phyloP scores from a whole-genome alignment of 495 filamentous ascomycete genomes.

The Penicillium salamii region DNA sequence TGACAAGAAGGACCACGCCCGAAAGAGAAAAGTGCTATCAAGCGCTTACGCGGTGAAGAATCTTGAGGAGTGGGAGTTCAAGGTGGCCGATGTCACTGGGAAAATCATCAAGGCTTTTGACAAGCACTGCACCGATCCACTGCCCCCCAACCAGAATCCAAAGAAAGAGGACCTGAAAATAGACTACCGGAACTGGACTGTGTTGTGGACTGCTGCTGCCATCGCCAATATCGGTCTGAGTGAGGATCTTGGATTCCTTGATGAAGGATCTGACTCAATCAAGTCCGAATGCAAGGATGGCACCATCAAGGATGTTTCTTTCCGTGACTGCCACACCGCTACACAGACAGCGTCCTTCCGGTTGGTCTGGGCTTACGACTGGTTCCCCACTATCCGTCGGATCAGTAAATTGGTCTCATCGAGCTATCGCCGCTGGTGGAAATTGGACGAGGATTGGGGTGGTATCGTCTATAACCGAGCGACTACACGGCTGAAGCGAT shows the following conservation, averaged over 20 bases:
- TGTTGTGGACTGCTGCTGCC: slow-evolving; percentile 34
- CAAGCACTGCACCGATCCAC: slow-evolving; percentile 4
- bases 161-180: slow-evolving; percentile 14
- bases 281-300: slow-evolving; percentile 31
- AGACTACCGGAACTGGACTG: slow-evolving; percentile 33
- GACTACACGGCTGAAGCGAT: slow-evolving; percentile 24
- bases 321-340: slow-evolving; percentile 36
- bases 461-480: slow-evolving; percentile 33
- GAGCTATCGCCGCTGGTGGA: slow-evolving; percentile 12
- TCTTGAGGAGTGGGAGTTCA: slow-evolving; percentile 48
- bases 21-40: slow-evolving; percentile 33
- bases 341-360: slow-evolving; percentile 27
- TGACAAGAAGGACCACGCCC: slow-evolving; percentile 35
- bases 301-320: slow-evolving; percentile 26
- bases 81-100: slow-evolving; percentile 24
- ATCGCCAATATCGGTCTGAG: slow-evolving; percentile 41
- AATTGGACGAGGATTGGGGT: slow-evolving; percentile 16
- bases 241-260: slow-evolving; percentile 33
- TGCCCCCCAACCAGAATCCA: not conserved
- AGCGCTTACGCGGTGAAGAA: slow-evolving; percentile 48
- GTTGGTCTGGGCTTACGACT: slow-evolving; percentile 44
- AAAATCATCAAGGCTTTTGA: slow-evolving; percentile 22
- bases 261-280: slow-evolving; percentile 36
- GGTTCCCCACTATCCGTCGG: slow-evolving; percentile 25
- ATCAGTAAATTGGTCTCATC: slow-evolving; percentile 18